Evolutionary conservation across 768 basidiomycete genomes (phyloP), one percentile per base, ranked within the genome.

Genomic region (Russula sp.): DNA sequence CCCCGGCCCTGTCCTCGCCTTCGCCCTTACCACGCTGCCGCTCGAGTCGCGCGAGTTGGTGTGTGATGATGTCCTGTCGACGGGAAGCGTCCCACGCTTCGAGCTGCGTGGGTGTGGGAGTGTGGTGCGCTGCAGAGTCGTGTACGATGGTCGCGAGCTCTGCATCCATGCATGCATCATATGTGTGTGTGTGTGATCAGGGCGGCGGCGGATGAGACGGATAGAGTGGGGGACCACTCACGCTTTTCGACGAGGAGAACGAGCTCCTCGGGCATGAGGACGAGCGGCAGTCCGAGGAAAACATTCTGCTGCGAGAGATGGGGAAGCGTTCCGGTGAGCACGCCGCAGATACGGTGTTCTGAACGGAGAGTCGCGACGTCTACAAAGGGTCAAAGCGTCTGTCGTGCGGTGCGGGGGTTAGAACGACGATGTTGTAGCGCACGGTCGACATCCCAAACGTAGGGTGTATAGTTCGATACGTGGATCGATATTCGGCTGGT

Each of bases 231-330:
- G 53, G 39, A 34, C 67, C 79, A 55, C 61, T 41, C 61, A 93
- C 97, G 83, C 63, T 89, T 88, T 66, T 87, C 81, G 14, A 98
- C 83, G 7, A 98, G 83, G 36, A 95, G 78, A 11, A 90, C 91
- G 9, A 87, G 92, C 71, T 98, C 97, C 73, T 99, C 97, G 0
- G 93, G 91, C 74, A 91, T 83, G 2, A 98, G 77, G 8, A 90
- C 76, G 7, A 97, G 77, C 1, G 97, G 97, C n/a, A 93, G 75
- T 7, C 97, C 97, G 38, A 99, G 78, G 71, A 99, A 99, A 2
- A 89, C 83, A 76, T 99, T 99, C 74, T 99, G 97, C 69, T 98
- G 95, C 1, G 93, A 86, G 1, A 98, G 79, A 70, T 94, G 93
- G 2, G 97, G 95, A 14, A 99, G 82, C 1, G 97, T 98, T 0